Conservation (phyloP, 306 rosid genomes). For the Vicia sativa region DNA sequence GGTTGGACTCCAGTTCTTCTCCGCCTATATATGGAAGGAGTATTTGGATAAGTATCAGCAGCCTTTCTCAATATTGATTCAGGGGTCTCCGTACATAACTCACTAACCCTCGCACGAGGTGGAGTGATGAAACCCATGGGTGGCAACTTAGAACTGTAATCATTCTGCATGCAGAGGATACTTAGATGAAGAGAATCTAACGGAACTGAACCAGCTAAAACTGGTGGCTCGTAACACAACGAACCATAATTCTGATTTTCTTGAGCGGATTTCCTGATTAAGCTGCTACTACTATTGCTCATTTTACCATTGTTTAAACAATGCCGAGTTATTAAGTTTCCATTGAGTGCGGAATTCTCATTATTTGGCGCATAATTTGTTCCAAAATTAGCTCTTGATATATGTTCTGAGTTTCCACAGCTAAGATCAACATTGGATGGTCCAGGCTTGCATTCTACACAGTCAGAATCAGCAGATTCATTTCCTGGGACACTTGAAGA, state of each 20-base stretch:
- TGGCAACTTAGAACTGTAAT: constrained; percentile 50
- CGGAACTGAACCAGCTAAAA: constrained; percentile 53
- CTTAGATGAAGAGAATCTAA: constrained; percentile 56
- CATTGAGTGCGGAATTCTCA: constrained; percentile 44
- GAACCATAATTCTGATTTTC: constrained; percentile 66
- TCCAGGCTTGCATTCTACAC: constrained; percentile 56
- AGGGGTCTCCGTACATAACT: constrained; percentile 64
- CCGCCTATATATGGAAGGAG: constrained; percentile 91
- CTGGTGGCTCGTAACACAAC: constrained; percentile 76
- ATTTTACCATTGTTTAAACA: constrained; percentile 45
- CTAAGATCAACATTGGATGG: constrained; percentile 50
- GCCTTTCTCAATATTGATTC: constrained; percentile 86
- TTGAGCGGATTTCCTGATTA: constrained; percentile 46
- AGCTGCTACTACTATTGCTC: constrained; percentile 51
- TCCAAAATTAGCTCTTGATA: constrained; percentile 49
- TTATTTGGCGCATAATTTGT: constrained; percentile 31
- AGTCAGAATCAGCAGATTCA: constrained; percentile 70
- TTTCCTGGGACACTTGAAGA: constrained; percentile 61
- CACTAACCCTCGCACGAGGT: constrained; percentile 65
- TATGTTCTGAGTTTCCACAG: constrained; percentile 55
- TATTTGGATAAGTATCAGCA: constrained; percentile 81
- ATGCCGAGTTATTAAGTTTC: constrained; percentile 43
- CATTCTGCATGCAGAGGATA: constrained; percentile 53
- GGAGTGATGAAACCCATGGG: constrained; percentile 83
- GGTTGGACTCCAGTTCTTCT: constrained; percentile 56